Conservation (phyloP, 768 basidiomycete species). For the Tephrocybe rancida region DNA sequence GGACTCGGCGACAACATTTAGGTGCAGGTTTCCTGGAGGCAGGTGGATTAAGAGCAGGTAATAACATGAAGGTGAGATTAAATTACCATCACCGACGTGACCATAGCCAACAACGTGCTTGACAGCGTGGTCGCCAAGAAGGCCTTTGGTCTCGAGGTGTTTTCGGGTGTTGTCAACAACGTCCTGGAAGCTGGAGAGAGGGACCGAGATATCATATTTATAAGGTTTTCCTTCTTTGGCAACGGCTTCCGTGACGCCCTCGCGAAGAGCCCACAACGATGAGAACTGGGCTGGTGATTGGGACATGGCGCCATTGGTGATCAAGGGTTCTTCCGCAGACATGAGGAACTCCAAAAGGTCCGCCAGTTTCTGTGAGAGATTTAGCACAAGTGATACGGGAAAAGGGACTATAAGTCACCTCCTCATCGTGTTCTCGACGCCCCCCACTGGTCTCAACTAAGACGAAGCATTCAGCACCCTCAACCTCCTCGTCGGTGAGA, state of each 20-base stretch:
- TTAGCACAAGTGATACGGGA: conserved; percentile 6
- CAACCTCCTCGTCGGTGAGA: conserved; percentile 71
- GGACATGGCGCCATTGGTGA: conserved; percentile 89
- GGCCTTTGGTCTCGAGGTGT: conserved; percentile 66
- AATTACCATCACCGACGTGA: conserved; percentile 94
- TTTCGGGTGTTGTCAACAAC: conserved; percentile 83
- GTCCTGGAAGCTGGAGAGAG: conserved; percentile 81
- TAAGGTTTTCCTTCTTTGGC: conserved; percentile 95
- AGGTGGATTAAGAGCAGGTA: background rate
- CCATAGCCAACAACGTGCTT: conserved; percentile 92
- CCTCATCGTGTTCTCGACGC: conserved; percentile 89
- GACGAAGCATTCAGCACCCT: conserved; percentile 85
- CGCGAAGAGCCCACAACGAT: conserved; percentile 89
- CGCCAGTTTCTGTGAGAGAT: conserved; percentile 74
- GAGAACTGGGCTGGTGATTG: conserved; percentile 90
- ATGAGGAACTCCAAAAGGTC: conserved; percentile 78
- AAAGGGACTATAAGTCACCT: conserved; percentile 49
- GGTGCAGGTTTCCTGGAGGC: conserved; percentile 81
- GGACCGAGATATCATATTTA: conserved; percentile 96
- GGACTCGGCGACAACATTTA: conserved; percentile 84
- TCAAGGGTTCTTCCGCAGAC: conserved; percentile 70
- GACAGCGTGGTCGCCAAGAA: conserved; percentile 73
- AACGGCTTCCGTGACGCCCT: conserved; percentile 89
- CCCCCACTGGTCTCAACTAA: conserved; percentile 95
- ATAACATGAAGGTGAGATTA: conserved; percentile 6